Conservation (phyloP, 306 rosid genomes). For the Cajanus cajan region DNA sequence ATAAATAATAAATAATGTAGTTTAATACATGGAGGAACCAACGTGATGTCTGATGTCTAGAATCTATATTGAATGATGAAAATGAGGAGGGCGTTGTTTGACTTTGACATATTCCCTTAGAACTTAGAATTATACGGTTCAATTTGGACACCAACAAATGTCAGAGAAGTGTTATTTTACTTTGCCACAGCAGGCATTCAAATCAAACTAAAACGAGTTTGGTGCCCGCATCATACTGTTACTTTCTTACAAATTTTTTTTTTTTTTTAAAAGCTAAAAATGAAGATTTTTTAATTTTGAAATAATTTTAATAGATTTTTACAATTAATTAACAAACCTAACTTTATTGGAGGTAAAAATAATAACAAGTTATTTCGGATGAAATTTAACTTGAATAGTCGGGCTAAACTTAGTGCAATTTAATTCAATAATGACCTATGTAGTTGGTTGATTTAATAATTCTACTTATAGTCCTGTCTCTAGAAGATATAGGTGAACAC, state of each 20-base stretch:
- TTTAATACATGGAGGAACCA: neutral
- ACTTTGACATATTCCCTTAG: neutral
- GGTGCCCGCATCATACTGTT: neutral
- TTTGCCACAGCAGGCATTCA: neutral
- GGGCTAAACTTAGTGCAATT: neutral
- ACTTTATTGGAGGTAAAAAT: neutral
- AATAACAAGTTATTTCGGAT: neutral
- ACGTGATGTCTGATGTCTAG: neutral
- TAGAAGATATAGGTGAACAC: neutral
- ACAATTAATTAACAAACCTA: neutral
- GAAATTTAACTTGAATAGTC: neutral
- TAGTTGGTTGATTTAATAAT: neutral
- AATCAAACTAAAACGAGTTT: neutral
- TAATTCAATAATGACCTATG: neutral
- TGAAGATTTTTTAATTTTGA: neutral
- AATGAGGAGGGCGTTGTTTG: neutral
- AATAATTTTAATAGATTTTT: neutral
- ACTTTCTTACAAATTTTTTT: no score
- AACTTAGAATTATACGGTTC: neutral
- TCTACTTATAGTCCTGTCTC: neutral
- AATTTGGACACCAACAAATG: neutral
- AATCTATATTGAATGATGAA: neutral
- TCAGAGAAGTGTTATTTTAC: neutral
- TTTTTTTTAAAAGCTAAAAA: neutral
- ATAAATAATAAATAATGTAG: neutral